Evolutionary conservation across 192 early-diverging fungal genomes (phyloP), one percentile per base, ranked within the genome.

Genomic region (Jimgerdemannia lactiflua): DNA sequence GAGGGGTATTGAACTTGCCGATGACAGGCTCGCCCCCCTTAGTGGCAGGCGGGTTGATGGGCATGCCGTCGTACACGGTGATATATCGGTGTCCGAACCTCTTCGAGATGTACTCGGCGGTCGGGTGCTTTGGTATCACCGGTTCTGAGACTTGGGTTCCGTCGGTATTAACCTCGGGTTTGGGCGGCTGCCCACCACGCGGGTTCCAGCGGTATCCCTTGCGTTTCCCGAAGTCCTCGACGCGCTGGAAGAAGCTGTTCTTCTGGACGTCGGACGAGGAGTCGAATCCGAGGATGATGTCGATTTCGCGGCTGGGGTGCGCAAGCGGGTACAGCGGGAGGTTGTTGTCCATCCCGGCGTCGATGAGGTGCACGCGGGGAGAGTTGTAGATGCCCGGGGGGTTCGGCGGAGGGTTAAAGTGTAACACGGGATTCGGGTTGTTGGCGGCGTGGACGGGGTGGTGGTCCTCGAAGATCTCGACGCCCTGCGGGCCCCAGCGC

Each of bases 291-390:
- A 94, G 73, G 4, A 91, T 83, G 42, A 91, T 81, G 77, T 94
- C 92, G 6, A 94, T 85, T 11, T 80, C 71, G 9, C 92, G 86
- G n/a, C 86, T 86, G 3, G 86, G 86, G 64, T 65, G 80, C 18
- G 89, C 70, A 19, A 94, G 70, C 11, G 91, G 89, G 19, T 91
- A 90, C 54, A 94, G 82, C 1, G 92, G 91, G 64, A 91, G 77
- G 75, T 94, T 92, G 75, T 94, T 94, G 54, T 91, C 85, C 75
- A 88, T 81, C 10, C 90, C 92, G 9, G 90, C 91, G 80, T 93
- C 92, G 78, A 91, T 89, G 42, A 92, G 75, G 42, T 87, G 89
- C 29, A 80, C 70, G 69, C 78, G 75, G 14, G 64, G 64, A 14
- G 64, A 65, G 64, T 65, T 65, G 64, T 18, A 1, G 19, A 65